Evolutionary conservation across 495 filamentous ascomycete genomes (phyloP), one percentile per base, ranked within the genome.

Genomic region (Parmelia sp.): DNA sequence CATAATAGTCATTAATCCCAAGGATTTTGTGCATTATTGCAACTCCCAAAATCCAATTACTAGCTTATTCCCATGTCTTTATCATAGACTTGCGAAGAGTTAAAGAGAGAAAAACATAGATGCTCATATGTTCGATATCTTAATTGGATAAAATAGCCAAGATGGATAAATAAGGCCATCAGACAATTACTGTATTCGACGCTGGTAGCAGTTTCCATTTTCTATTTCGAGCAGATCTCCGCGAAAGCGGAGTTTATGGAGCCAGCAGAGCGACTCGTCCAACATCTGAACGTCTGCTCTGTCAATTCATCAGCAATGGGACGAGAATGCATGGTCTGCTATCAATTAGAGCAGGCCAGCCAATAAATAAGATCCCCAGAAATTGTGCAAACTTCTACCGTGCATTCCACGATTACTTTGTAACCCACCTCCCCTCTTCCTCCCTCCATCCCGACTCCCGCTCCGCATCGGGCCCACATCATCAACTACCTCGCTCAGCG

Each of bases 401-500:
- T 33, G 73, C 78, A 65, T 97, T 97, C 76, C 91, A 95, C 77
- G 90, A 94, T 66, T 98, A 98, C 79, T 98, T 98, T 73, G 89
- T 97, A 40, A 96, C 94, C 8, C 89, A 97, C 74, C 82, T 98
- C 0, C 94, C 94, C 9, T 95, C 92, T 27, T 93, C 90, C 49
- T 97, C 93, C 0, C 81, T 97, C 19, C 90, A 96, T 70, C 93
- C 94, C 14, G 94, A 98, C 71, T 88, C 90, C 25, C 83, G 83
- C 39, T 79, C 81, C 25, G 73, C 80, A 1, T 72, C 72, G 45
- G 84, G 84, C 6, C 90, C 85, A 58, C 82, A 86, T 69, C 91
- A 96, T 68, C 91, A 93, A 72, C 83, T 97, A 19, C 92, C 92
- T 45, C 88, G 91, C 55, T 80, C 87, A 35, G 90, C 86, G 7